Conservation (phyloP, 352 stramenopile genomes). For the Plasmopara muralis region DNA sequence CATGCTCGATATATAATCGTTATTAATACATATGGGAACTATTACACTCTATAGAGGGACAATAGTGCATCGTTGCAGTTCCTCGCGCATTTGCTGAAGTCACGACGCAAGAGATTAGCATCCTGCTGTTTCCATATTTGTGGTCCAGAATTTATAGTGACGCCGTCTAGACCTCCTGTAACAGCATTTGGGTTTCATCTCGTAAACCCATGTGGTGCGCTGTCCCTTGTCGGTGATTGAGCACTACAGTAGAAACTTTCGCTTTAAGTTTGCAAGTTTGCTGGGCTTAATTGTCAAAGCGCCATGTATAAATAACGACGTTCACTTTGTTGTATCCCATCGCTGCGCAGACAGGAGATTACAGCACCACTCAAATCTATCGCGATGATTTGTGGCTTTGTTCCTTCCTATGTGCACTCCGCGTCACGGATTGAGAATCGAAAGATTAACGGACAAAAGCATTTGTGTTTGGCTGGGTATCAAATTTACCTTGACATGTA, state of each 20-base stretch:
- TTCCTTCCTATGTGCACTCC: too few species aligned
- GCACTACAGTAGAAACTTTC: not conserved
- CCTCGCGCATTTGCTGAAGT: conserved; percentile 6
- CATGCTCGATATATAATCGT: not conserved
- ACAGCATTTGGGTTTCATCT: conserved; percentile 13
- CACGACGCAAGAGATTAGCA: conserved; percentile 3
- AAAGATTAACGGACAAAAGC: too few species aligned
- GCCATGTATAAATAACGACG: too few species aligned
- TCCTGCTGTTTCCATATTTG: conserved; percentile 9
- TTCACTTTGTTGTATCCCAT: too few species aligned
- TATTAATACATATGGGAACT: not conserved
- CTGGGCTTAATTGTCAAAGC: too few species aligned
- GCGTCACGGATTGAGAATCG: too few species aligned
- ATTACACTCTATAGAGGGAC: not conserved
- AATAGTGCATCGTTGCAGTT: not conserved
- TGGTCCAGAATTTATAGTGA: conserved; percentile 4
- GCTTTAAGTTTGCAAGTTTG: not conserved
- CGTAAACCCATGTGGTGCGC: not conserved
- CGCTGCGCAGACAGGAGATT: too few species aligned
- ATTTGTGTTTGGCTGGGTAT: too few species aligned
- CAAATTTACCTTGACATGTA: too few species aligned
- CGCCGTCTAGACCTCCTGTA: conserved; percentile 8
- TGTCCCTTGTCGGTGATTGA: not conserved
- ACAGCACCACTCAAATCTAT: too few species aligned
- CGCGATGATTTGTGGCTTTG: too few species aligned